Evolutionary conservation across 495 filamentous ascomycete species (phyloP).

Genomic region (Daldinia concentrica): DNA sequence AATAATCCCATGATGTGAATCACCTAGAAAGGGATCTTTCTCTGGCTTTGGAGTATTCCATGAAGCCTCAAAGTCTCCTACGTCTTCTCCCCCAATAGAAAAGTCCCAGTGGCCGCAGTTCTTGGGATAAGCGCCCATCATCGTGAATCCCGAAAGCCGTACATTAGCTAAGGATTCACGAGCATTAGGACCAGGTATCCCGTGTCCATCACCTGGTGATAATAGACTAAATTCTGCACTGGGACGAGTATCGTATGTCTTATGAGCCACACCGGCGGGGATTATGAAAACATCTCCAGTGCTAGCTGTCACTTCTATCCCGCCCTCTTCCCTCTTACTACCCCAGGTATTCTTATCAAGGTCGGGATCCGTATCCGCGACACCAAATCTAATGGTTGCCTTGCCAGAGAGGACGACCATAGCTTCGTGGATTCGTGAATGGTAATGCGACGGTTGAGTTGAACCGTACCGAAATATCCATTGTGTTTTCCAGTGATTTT

Average conservation of each 20-base stretch:
- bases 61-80: not conserved
- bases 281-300: constrained; percentile 1
- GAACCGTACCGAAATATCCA: not conserved
- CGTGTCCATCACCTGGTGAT: not conserved
- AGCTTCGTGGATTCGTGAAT: not conserved
- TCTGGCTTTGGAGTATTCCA: not conserved
- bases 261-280: not conserved
- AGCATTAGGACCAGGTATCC: not conserved
- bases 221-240: not conserved
- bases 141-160: not conserved
- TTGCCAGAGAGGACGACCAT: not conserved
- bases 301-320: not conserved
- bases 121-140: not conserved
- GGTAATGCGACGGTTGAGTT: not conserved
- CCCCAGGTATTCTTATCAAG: constrained; percentile 1
- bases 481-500: not conserved
- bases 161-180: not conserved
- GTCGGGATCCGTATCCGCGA: not conserved
- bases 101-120: not conserved
- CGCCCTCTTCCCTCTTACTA: not conserved
- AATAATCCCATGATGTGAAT: not conserved
- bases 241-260: not conserved
- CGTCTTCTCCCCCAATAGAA: not conserved
- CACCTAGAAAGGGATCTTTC: not conserved
- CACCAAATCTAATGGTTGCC: not conserved